Base-by-base conservation (phyloP, 371 early-diverging fungal species). In the Nematocida sp. region DNA sequence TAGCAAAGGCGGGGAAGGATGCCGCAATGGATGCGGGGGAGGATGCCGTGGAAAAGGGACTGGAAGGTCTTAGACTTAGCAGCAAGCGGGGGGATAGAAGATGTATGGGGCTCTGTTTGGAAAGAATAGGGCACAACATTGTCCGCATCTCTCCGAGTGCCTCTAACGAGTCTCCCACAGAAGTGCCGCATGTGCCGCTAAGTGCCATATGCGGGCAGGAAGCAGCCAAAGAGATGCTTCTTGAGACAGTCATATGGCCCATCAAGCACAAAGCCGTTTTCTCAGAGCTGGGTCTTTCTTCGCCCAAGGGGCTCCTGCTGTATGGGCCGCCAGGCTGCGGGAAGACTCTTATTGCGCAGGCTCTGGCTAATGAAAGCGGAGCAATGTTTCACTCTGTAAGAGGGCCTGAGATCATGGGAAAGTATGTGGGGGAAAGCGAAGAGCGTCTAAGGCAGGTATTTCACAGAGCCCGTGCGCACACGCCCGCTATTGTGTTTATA, bases 291-390 rank as follows among this genome's bases (percentile, higher is more conserved):
- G 90, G 90, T 1, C 91, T 95, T 57, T 85, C 87, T 4, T 95
- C 95, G 11, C 93, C 95, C 11, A 94, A 92, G 80, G 96, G 96
- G 0, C 87, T 95, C 43, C 81, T 96, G 19, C 80, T 96, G 15
- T 96, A 94, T 78, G 96, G 96, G 1, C 96, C 96, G 2, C 95
- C 96, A 2, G 96, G 95, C 23, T 94, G 95, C 83, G 89, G 90
- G 82, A 96, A 96, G 80, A 96, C 96, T 0, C 84, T 95, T 43
- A 88, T 93, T 87, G 95, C 95, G 15, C 94, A 94, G 81, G 95
- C 96, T 0, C 83, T 95, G 13, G 95, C 96, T 0, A 94, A 95
- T 0, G 94, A 94, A 80, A 88, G 91, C 0, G 91, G 91, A 0
- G 93, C 94, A 4, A 92, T 95, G 1, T 97, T 97, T 85, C 82